Percentiles rank a stretch among this genome's conserved stretches.
Evolutionary conservation across 352 stramenopile species (phyloP).

Genomic region (Phytophthora cryptogea): DNA sequence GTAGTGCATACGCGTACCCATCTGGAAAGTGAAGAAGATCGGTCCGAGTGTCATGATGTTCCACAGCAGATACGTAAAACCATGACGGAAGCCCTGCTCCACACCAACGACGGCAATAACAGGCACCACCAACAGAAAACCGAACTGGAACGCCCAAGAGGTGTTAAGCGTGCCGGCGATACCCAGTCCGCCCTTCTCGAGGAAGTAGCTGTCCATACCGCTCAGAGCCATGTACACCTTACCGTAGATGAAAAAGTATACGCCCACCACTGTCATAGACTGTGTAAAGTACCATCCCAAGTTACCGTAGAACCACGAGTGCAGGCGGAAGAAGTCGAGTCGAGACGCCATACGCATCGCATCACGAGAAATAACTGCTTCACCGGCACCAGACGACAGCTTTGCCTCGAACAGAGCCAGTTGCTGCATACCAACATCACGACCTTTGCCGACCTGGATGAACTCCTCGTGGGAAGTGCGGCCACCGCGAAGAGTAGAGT

Average conservation of each 20-base stretch:
- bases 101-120: constrained; percentile 97
- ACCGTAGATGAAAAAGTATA: constrained; percentile 98
- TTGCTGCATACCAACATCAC: constrained; percentile 99
- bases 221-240: constrained; percentile 97
- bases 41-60: constrained; percentile 97
- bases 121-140: constrained; percentile 96
- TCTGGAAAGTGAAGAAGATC: constrained; percentile 99
- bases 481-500: constrained; percentile 78
- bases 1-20: constrained; percentile 98
- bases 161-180: constrained; percentile 96
- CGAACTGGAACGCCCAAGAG: constrained; percentile 96
- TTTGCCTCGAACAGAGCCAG: constrained; percentile 99
- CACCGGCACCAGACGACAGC: constrained; percentile 95
- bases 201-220: constrained; percentile 91
- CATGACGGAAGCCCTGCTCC: constrained; percentile 95
- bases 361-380: constrained; percentile 97
- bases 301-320: constrained; percentile 99
- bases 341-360: constrained; percentile 95
- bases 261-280: constrained; percentile 96
- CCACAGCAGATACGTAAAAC: constrained; percentile 92
- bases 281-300: constrained; percentile 99
- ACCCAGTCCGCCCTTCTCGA: constrained; percentile 93
- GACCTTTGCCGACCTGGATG: constrained; percentile 95
- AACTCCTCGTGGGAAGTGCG: constrained; percentile 85
- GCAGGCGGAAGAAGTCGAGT: constrained; percentile 97